Evolutionary conservation across 495 filamentous ascomycete genomes (phyloP), one percentile per base, ranked within the genome.

Genomic region (Chaetomium tenue): DNA sequence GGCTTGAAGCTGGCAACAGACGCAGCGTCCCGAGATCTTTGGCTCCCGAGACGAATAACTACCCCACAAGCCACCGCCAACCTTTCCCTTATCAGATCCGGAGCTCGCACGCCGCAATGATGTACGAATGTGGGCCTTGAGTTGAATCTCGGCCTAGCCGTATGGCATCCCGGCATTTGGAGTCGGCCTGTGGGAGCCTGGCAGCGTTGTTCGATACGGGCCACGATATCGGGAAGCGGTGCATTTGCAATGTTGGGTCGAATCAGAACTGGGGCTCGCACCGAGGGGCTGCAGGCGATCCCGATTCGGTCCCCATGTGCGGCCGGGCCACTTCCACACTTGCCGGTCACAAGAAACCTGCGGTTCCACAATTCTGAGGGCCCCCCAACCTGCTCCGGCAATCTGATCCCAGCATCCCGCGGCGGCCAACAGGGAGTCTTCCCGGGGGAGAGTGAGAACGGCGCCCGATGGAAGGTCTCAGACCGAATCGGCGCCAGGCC

Each of bases 241-340:
- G 33, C 33, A 12, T 37, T 37, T 51, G 16, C 26, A 23, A 13
- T n/a, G 50, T 39, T 33, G 47, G 46, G 47, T 66, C 59, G 64
- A 58, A 70, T 63, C 58, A 65, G 58, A 57, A 33, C 15, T 15
- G 39, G 18, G n/a, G 28, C 26, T 26, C 60, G 46, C 46, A 50
- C 46, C 46, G 71, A 71, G 66, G 63, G 71, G 71, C 63, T 72
- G 66, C 66, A 69, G 48, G 33, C 52, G 59, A 47, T 70, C 63
- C 71, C 68, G 71, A 69, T 63, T 67, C 68, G 68, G 66, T 64
- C 56, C 47, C 61, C 40, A 26, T 57, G 28, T 30, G 53, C 18
- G 42, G 64, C 52, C 56, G 40, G 58, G 48, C 51, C 58, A 46
- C 40, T 44, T 22, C 20, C 54, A 47, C 60, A 52, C 13, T 47